Conservation (phyloP, 371 early-diverging fungal species). For the Funneliformis caledonium region DNA sequence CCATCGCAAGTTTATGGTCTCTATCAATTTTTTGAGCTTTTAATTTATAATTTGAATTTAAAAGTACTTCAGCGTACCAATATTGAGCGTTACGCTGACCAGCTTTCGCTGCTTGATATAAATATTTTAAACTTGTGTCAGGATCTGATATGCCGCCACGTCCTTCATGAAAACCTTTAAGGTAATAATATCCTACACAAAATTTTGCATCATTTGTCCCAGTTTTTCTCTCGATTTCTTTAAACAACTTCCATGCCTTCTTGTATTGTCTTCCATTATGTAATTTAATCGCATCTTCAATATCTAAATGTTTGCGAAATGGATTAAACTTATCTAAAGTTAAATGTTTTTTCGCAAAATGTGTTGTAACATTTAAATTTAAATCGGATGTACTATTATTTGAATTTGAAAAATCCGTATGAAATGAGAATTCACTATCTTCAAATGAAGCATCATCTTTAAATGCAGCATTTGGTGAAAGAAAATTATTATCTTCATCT, state of each 20-base stretch:
- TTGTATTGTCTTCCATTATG: background rate
- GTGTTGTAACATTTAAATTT: background rate
- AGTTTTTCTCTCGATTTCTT: background rate
- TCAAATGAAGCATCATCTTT: no score
- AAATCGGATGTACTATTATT: background rate
- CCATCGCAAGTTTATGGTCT: background rate
- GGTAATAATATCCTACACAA: conserved; percentile 20
- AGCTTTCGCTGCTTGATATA: background rate
- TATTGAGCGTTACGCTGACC: conserved; percentile 11
- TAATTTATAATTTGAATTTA: background rate
- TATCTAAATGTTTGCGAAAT: background rate
- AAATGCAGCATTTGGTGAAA: no score
- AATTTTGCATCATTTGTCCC: background rate
- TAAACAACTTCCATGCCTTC: conserved; percentile 12
- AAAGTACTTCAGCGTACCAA: background rate
- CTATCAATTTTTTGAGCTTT: background rate
- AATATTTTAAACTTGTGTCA: background rate
- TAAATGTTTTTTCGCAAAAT: background rate
- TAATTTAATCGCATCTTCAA: background rate
- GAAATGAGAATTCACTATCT: no score
- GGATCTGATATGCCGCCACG: background rate
- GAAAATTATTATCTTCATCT: background rate
- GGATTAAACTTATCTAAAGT: background rate
- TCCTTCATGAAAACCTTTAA: conserved; percentile 4
- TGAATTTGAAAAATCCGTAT: background rate